Conservation (phyloP, 176 grass and related monocot species). For the Cenchrus purpureus region DNA sequence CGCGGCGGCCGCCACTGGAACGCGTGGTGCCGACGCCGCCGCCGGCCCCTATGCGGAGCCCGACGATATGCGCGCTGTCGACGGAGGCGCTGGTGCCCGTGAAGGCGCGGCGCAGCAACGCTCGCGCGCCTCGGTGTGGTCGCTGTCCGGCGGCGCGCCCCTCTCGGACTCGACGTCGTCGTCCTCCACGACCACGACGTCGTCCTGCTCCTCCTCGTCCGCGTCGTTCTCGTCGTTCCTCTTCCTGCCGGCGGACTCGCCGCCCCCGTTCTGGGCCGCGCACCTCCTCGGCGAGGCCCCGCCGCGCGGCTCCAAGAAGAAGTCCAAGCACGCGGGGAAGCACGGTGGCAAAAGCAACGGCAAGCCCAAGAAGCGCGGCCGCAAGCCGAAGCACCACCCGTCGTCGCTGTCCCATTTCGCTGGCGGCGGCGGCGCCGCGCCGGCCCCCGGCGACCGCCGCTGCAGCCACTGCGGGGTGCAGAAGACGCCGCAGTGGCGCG, state of each 20-base stretch:
- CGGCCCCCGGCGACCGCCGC: constrained; percentile 52
- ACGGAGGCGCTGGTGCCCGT: constrained; percentile 77
- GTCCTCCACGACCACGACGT: constrained; percentile 51
- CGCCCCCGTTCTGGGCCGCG: not conserved
- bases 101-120: constrained; percentile 85
- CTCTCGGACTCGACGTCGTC: constrained; percentile 54
- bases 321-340: constrained; percentile 52
- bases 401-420: not conserved
- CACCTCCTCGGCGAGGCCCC: constrained; percentile 10
- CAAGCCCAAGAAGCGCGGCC: constrained; percentile 81
- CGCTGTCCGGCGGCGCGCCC: constrained; percentile 56
- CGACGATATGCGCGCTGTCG: constrained; percentile 63
- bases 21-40: not conserved
- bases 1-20: constrained; percentile 20
- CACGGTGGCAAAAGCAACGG: not conserved
- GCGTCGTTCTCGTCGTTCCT: constrained; percentile 49
- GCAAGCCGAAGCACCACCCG: constrained; percentile 72
- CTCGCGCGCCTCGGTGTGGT: constrained; percentile 54
- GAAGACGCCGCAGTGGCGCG: constrained; percentile 96
- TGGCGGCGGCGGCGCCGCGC: not conserved
- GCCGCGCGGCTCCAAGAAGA: constrained; percentile 28
- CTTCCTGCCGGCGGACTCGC: constrained; percentile 31
- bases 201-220: constrained; percentile 66
- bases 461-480: constrained; percentile 96
- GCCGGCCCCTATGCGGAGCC: constrained; percentile 33